Conservation (phyloP, 1,284 basidiomycete genomes). For the Singerocomus rubriflavus region DNA sequence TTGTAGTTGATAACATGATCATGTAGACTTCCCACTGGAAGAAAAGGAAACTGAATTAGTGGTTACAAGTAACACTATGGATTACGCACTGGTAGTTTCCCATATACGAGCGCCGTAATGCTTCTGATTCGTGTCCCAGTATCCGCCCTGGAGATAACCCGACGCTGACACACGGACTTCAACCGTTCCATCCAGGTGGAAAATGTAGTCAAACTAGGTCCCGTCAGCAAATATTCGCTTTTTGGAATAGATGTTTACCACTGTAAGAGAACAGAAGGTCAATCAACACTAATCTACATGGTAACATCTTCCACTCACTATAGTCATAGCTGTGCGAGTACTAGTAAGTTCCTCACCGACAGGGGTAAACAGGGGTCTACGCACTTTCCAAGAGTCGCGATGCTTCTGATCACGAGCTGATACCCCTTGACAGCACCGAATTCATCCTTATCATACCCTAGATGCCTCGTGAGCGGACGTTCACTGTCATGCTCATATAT, state of each 20-base stretch:
- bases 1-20: conserved; percentile 70
- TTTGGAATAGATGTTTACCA: conserved; percentile 30
- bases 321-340: conserved; percentile 49
- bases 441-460: conserved; percentile 48
- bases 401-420: conserved; percentile 52
- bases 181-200: conserved; percentile 64
- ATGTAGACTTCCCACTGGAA: conserved; percentile 61
- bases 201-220: conserved; percentile 60
- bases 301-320: conserved; percentile 34
- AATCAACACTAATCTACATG: background rate
- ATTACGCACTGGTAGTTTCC: conserved; percentile 47
- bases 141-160: conserved; percentile 64
- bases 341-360: background rate
- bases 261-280: conserved; percentile 20
- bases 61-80: background rate
- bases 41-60: background rate
- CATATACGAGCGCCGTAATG: conserved; percentile 56
- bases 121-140: conserved; percentile 49
- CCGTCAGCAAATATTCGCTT: conserved; percentile 6
- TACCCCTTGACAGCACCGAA: conserved; percentile 61
- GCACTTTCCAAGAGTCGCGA: conserved; percentile 62
- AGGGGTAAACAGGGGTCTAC: conserved; percentile 18
- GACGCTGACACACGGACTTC: conserved; percentile 64
- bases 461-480: conserved; percentile 58
- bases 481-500: conserved; percentile 62